These are phyloP conservation scores for Ormosia semicastrata DNA, from an alignment of 306 rosid species.

Conservation along the genomic window DNA sequence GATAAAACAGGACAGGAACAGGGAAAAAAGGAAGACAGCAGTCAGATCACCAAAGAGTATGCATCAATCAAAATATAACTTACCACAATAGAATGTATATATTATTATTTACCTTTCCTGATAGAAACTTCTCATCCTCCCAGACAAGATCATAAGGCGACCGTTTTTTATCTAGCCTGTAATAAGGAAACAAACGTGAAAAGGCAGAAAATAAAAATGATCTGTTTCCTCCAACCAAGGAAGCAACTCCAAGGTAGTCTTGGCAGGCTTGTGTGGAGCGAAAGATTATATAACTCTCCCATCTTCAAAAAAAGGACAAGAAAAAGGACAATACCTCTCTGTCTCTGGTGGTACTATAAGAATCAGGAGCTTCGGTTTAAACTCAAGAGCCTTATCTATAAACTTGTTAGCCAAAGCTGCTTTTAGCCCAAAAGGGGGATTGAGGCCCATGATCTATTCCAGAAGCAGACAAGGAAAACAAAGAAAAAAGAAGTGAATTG, in stretches of 20 bases:
- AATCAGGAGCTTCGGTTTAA: conserved; percentile 76
- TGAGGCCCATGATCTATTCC: conserved; percentile 87
- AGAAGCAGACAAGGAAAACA: conserved; percentile 9
- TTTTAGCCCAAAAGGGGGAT: conserved; percentile 88
- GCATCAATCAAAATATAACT: conserved; percentile 16
- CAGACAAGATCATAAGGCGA: conserved; percentile 75
- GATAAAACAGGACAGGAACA: conserved; percentile 13
- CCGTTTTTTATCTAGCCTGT: conserved; percentile 60
- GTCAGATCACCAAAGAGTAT: conserved; percentile 19
- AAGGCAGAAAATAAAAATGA: conserved; percentile 1
- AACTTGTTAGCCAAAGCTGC: conserved; percentile 77
- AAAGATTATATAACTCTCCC: neutral
- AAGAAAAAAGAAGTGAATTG: neutral
- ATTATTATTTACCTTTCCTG: conserved; percentile 66
- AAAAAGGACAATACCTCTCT: conserved; percentile 48
- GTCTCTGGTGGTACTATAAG: conserved; percentile 83
- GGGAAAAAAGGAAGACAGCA: neutral
- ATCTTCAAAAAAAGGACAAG: neutral
- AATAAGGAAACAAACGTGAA: conserved; percentile 26
- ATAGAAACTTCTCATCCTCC: conserved; percentile 64
- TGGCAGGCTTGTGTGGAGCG: neutral
- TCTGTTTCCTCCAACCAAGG: conserved; percentile 7
- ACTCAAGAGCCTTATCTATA: conserved; percentile 80
- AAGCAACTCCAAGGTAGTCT: neutral
- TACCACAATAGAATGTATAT: neutral